Evolutionary conservation across 768 basidiomycete genomes (phyloP).

Genomic region (Kwoniella newhampshirensis): DNA sequence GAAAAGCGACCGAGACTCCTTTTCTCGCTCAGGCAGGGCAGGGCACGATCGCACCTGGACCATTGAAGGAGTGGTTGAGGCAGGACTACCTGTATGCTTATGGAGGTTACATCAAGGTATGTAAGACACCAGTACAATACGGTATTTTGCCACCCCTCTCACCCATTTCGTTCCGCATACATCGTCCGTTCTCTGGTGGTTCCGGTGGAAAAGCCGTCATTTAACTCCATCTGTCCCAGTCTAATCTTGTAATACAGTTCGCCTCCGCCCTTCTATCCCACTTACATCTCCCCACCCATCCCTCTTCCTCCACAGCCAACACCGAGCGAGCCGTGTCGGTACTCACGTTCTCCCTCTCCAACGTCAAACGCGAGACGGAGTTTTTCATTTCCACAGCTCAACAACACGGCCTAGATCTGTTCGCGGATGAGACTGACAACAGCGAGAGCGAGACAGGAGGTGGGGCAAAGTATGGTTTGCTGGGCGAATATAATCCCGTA

Average conservation of each 20-base stretch:
- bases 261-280: slow-evolving; percentile 66
- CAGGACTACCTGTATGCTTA: slow-evolving; percentile 75
- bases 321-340: slow-evolving; percentile 57
- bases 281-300: slow-evolving; percentile 62
- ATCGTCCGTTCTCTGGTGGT: neutral
- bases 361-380: slow-evolving; percentile 61
- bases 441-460: too few species aligned
- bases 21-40: slow-evolving; percentile 65
- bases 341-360: slow-evolving; percentile 61
- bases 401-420: slow-evolving; percentile 56
- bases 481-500: slow-evolving; percentile 54
- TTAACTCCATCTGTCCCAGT: too few species aligned
- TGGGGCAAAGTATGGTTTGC: neutral
- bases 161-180: neutral
- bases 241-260: slow-evolving; percentile 52
- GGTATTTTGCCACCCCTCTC: too few species aligned
- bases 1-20: slow-evolving; percentile 59
- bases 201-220: neutral
- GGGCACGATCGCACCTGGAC: slow-evolving; percentile 57
- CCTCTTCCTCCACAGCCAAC: slow-evolving; percentile 51
- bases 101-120: slow-evolving; percentile 65
- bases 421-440: neutral
- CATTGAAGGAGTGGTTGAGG: slow-evolving; percentile 65
- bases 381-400: slow-evolving; percentile 64
- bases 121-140: too few species aligned